Base-by-base conservation (phyloP, 208 protist species). In the Acanthamoeba culbertsoni region DNA sequence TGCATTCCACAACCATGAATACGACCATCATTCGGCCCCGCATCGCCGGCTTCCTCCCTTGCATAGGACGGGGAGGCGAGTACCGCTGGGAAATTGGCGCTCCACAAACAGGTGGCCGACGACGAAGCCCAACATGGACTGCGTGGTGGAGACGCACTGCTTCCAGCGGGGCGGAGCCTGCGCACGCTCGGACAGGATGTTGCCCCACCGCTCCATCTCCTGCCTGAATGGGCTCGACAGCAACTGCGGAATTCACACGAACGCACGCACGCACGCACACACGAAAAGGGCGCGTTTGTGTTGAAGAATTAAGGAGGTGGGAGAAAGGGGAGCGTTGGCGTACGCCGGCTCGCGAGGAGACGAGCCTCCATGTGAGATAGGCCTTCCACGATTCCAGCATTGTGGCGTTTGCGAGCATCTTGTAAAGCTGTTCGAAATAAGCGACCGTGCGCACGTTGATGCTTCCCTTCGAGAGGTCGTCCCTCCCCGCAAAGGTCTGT, bases 81-180 rank as follows among this genome's bases (percentile, higher is more conserved):
- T 7, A 91, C 53, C 55, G 28, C 12, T 14, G 35, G 46, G 84
- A 68, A 68, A 91, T n/a, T 46, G 43, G 18, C n/a, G n/a, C 35
- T 71, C 18, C 2, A 91, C 46, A n/a, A 51, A 91, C 20, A 51
- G 33, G 84, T 91, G 55, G 42, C 84, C 84, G 26, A 91, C 28
- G 35, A 91, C 35, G 53, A 71, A 91, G 53, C 84, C 84, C 28
- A 91, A 31, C 12, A 45, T 71, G 35, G 23, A 8, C 20, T 91
- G n/a, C 3, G 84, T 91, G 12, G 57, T 37, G 28, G 18, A 8
- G 3, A 45, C 28, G 40, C 84, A 91, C 55, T 59, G 46, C 84
- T 91, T 91, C 84, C 84, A 91, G 26, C 55, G 48, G 33, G 46
- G 31, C 3, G 84, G 55, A 40, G 53, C 37, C n/a, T 62, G 7